Evolutionary conservation across 2,329 filamentous ascomycete species (phyloP), one percentile per base, ranked within the genome.

Genomic region (Chrysoporthe deuterocubensis): DNA sequence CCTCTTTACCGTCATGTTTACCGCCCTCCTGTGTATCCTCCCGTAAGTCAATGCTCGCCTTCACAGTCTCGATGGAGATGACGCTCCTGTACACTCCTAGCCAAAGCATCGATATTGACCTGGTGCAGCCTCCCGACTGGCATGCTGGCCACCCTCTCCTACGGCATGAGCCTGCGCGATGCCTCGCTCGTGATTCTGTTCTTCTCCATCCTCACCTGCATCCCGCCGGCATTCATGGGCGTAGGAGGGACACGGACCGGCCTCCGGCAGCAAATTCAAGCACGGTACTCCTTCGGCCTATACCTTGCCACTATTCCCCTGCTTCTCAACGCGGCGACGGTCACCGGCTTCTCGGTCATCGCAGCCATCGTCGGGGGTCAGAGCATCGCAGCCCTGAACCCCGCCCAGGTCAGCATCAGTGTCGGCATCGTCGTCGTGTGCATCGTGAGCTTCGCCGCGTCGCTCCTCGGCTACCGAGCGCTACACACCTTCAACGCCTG

Each of bases 1-100:
- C 69, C 79, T 89, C 58, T 89, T 89, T 73, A 88, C 86, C 3
- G 79, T 89, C 34, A 89, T 87, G 80, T 87, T 88, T 73, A 86
- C 84, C 26, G 82, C 86, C 68, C 81, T 87, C 66, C 79, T 85
- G 56, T 87, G 85, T 72, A 79, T 88, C 8, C 73, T 89, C 43
- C 86, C 87, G 87, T 89, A 74, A 76, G 85, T 80, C 11, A 42
- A 7, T 14, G 7, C 32, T 21, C n/a, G n/a, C 9, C 26, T 14
- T 43, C 4, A 14, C 16, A 6, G n/a, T 46, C 16, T 16, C 13
- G 11, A 58, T 42, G 56, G 40, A 58, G 37, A 26, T 6, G 40
- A 43, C 18, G 4, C 26, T 26, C 40, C 21, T 3, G 7, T 44
- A 13, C 3, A 32, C n/a, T 13, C 1, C 7, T 11, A 16, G 11